Percentiles rank a stretch among this genome's conserved stretches.
phyloP scores from a whole-genome alignment of 345 rosid genomes.

The Ceriops tagal region DNA sequence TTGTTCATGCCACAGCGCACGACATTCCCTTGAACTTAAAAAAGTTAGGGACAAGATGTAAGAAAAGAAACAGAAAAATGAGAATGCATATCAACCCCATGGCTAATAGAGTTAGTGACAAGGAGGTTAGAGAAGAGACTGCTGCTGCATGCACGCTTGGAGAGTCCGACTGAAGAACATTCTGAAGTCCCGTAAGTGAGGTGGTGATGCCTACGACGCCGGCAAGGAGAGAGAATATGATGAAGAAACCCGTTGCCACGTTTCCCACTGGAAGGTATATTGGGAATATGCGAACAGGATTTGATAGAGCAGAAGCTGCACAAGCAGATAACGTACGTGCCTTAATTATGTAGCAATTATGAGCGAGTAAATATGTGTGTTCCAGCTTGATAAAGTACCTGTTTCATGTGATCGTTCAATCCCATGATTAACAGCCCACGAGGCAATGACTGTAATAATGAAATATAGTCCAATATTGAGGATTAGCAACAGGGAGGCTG shows the following conservation, averaged over 20 bases:
- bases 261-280: slow-evolving; percentile 80
- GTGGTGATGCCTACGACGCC: slow-evolving; percentile 76
- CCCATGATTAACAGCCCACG: slow-evolving; percentile 78
- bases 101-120: slow-evolving; percentile 71
- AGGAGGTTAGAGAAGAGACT: slow-evolving; percentile 55
- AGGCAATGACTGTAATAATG: slow-evolving; percentile 51
- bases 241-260: slow-evolving; percentile 74
- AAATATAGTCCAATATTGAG: slow-evolving; percentile 69
- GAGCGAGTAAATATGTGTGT: not conserved
- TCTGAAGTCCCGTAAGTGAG: slow-evolving; percentile 53
- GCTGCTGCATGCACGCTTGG: slow-evolving; percentile 64
- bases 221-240: slow-evolving; percentile 65
- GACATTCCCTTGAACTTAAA: not conserved
- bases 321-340: not conserved
- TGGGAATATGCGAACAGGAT: slow-evolving; percentile 77
- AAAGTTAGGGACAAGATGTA: not conserved
- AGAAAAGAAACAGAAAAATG: not conserved
- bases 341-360: too few relatives aligned
- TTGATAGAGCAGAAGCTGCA: slow-evolving; percentile 63
- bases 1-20: too few relatives aligned
- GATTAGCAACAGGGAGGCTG: slow-evolving; percentile 55
- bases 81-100: slow-evolving; percentile 51
- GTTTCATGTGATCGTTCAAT: slow-evolving; percentile 56
- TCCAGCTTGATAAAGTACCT: slow-evolving; percentile 30
- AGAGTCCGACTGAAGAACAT: slow-evolving; percentile 41